A percentile compares a stretch with the other conserved stretches of the same genome.
phyloP scores from a whole-genome alignment of 106 monocot genomes.

The Dioscorea dumetorum region DNA sequence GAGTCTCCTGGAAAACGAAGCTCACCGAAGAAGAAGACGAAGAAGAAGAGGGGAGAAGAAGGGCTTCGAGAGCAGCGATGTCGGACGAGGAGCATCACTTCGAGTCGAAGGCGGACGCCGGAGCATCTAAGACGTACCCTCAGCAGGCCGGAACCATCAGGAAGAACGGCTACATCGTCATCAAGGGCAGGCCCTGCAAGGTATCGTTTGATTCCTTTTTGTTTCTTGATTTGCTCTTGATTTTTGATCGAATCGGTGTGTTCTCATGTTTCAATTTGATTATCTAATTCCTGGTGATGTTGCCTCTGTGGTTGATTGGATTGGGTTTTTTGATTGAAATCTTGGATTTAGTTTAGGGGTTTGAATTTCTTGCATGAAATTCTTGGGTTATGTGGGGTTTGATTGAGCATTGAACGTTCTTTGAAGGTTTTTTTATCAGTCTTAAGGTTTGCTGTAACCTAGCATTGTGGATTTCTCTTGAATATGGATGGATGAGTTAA shows the following conservation, averaged over 20 bases:
- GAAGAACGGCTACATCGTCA: conserved; percentile 54
- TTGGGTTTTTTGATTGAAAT: no score
- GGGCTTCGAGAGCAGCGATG: conserved; percentile 12
- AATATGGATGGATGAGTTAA: no score
- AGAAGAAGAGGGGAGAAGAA: not conserved
- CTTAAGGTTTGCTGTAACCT: no score
- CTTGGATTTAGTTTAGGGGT: no score
- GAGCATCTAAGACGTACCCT: conserved; percentile 53
- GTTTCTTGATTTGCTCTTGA: not conserved
- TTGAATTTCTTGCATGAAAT: no score
- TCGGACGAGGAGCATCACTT: conserved; percentile 67
- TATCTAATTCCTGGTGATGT: not conserved
- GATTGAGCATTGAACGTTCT: no score
- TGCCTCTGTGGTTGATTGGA: no score
- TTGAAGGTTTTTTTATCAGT: no score
- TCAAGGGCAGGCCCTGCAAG: conserved; percentile 54
- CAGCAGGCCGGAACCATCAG: conserved; percentile 61
- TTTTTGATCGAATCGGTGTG: not conserved
- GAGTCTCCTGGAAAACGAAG: no score
- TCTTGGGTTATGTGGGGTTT: no score
- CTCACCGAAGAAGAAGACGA: no score
- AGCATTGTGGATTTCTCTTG: no score
- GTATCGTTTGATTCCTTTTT: not conserved
- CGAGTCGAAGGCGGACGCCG: conserved; percentile 51
- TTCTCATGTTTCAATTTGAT: not conserved